Conservation (phyloP, 495 filamentous ascomycete genomes). For the Neurospora tetraspora region DNA sequence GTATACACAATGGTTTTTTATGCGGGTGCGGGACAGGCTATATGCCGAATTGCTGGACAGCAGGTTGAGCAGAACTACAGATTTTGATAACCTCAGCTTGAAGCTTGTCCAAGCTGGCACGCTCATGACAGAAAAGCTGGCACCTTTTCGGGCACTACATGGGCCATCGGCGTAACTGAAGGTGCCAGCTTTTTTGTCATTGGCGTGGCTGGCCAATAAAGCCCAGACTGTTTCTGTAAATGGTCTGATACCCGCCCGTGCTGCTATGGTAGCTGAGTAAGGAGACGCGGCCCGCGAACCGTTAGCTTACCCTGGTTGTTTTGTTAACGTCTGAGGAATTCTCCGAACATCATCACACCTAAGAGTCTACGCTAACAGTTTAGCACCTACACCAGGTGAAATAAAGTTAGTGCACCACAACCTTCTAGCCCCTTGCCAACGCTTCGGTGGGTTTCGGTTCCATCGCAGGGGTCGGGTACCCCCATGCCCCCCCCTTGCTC, state of each 20-base stretch:
- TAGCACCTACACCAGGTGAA: too few relatives aligned
- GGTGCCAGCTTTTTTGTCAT: too few relatives aligned
- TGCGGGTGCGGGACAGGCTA: background rate
- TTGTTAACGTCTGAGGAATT: constrained; percentile 8
- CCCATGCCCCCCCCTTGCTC: background rate
- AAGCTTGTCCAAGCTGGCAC: background rate
- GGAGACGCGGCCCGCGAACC: background rate
- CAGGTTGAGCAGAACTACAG: background rate
- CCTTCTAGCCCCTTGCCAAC: background rate
- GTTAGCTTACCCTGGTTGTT: background rate
- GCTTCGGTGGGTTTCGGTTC: background rate
- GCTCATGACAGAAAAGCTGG: too few relatives aligned
- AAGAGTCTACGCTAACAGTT: too few relatives aligned
- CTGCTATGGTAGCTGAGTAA: background rate
- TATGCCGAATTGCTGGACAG: background rate
- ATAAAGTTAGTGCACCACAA: background rate
- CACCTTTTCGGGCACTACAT: too few relatives aligned
- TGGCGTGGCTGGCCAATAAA: background rate
- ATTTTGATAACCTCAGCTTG: background rate
- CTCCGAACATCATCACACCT: background rate
- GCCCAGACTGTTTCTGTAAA: background rate
- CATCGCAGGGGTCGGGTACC: background rate
- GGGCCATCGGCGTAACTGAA: too few relatives aligned
- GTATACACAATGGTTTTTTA: background rate
- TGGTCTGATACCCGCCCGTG: background rate